Conservation (phyloP, 2,329 filamentous ascomycete species). For the Thermothelomyces thermophilus region DNA sequence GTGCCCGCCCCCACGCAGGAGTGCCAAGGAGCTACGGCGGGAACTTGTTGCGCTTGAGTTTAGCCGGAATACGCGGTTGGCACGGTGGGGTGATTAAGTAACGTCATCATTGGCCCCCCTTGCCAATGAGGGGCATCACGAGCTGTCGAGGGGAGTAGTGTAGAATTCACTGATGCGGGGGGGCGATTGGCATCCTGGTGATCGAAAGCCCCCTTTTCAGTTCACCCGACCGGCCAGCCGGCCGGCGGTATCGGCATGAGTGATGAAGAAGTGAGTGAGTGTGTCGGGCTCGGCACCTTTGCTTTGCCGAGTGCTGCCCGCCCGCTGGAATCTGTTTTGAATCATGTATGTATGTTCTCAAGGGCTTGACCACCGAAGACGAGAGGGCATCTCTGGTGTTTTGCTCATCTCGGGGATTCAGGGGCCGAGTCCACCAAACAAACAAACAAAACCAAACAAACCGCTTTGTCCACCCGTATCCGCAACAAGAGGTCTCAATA, state of each 20-base stretch:
- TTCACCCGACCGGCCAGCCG: slow-evolving; percentile 3
- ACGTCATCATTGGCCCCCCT: slow-evolving; percentile 18
- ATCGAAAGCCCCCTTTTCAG: background rate
- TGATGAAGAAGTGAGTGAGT: background rate
- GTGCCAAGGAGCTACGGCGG: background rate
- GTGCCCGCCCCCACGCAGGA: background rate
- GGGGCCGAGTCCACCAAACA: background rate
- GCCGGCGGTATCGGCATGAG: background rate
- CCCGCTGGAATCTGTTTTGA: background rate
- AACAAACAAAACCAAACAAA: background rate
- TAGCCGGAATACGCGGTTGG: slow-evolving; percentile 15
- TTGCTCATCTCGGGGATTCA: no score
- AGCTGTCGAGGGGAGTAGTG: background rate
- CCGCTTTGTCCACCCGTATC: background rate
- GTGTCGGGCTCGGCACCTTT: background rate
- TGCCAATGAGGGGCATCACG: slow-evolving; percentile 5
- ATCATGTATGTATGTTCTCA: background rate
- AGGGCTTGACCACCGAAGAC: no score
- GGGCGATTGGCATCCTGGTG: background rate
- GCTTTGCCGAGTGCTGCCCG: background rate
- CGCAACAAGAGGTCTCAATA: background rate
- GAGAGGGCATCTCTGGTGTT: no score
- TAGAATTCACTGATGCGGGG: background rate
- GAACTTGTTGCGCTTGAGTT: slow-evolving; percentile 7
- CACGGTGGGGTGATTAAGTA: slow-evolving; percentile 6